Evolutionary conservation across 2,329 filamentous ascomycete genomes (phyloP).

Genomic region (Fusarium protoensiforme): DNA sequence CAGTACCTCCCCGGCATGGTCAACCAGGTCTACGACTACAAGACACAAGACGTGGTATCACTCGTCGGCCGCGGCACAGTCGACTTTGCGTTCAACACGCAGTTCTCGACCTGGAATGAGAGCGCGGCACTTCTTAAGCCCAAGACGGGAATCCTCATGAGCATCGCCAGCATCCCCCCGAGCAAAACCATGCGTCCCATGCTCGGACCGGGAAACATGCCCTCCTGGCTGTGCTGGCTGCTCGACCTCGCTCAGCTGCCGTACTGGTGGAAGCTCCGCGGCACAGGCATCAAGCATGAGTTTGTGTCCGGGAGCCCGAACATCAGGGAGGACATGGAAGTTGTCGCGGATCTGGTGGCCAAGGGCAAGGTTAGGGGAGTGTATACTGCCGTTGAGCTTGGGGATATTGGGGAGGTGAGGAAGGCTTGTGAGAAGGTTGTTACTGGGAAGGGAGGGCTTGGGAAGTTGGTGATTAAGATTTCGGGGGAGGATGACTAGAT

Average conservation of each 20-base stretch:
- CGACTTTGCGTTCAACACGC: slow-evolving; percentile 64
- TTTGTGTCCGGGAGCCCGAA: slow-evolving; percentile 58
- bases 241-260: slow-evolving; percentile 51
- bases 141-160: slow-evolving; percentile 52
- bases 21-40: slow-evolving; percentile 65
- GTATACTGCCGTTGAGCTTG: slow-evolving; percentile 53
- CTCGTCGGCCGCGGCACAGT: slow-evolving; percentile 55
- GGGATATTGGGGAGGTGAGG: slow-evolving; percentile 56
- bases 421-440: slow-evolving; percentile 52
- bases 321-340: slow-evolving; percentile 55
- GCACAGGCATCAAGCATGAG: slow-evolving; percentile 57
- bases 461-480: slow-evolving; percentile 44
- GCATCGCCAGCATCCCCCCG: slow-evolving; percentile 53
- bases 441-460: slow-evolving; percentile 40
- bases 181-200: slow-evolving; percentile 44
- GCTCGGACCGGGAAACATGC: slow-evolving; percentile 46
- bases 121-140: slow-evolving; percentile 54
- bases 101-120: slow-evolving; percentile 50
- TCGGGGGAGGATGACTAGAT: slow-evolving; percentile 1
- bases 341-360: slow-evolving; percentile 53
- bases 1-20: slow-evolving; percentile 55
- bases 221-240: slow-evolving; percentile 52
- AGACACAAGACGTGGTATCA: slow-evolving; percentile 50
- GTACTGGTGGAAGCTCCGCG: slow-evolving; percentile 55
- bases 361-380: slow-evolving; percentile 56